phyloP scores from a whole-genome alignment of 768 basidiomycete species.

The Mycena albidolilacea region DNA sequence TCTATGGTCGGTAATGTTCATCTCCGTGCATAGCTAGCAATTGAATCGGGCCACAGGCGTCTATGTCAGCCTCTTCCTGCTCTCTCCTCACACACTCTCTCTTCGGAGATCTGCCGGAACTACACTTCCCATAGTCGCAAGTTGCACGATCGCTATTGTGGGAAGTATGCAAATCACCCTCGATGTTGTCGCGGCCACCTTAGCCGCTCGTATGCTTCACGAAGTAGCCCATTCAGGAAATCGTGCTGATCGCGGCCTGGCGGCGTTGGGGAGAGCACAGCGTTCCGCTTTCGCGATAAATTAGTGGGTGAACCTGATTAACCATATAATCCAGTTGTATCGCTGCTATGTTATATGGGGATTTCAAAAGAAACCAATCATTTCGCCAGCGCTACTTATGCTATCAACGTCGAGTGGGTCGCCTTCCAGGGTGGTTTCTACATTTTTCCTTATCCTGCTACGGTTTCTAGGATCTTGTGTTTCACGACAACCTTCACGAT shows the following conservation, averaged over 20 bases:
- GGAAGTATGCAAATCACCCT: not conserved
- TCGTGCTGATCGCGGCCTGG: not conserved
- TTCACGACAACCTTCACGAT: not conserved
- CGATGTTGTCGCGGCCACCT: not conserved
- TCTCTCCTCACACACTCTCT: not conserved
- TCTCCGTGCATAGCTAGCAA: no score
- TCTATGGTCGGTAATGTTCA: not conserved
- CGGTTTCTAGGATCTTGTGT: not conserved
- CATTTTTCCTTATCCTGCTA: not conserved
- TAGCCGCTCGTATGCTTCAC: not conserved
- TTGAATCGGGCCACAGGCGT: not conserved
- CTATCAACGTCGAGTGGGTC: not conserved
- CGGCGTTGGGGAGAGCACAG: not conserved
- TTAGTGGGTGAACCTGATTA: not conserved
- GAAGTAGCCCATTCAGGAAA: not conserved
- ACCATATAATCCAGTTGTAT: not conserved
- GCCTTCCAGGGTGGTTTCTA: no score
- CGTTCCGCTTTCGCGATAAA: not conserved
- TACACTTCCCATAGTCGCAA: not conserved
- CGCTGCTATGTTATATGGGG: conserved; percentile 12
- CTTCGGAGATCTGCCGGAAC: not conserved
- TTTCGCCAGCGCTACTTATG: not conserved
- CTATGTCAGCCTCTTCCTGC: not conserved
- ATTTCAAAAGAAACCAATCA: not conserved
- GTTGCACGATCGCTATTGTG: not conserved